Evolutionary conservation across 306 rosid species (phyloP).

Genomic region (Leucaena leucocephala): DNA sequence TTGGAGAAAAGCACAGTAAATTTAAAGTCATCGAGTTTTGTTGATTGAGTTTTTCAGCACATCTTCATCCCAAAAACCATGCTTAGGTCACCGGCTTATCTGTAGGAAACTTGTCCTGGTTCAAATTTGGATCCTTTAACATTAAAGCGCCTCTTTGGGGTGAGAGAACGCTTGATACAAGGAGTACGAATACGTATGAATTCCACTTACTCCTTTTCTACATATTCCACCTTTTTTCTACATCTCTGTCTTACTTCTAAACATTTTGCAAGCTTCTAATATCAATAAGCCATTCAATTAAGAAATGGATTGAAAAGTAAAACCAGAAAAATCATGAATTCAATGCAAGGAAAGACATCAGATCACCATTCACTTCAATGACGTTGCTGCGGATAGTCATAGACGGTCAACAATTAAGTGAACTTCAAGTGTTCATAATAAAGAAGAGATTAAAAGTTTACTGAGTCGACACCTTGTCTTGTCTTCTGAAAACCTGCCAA

Average conservation of each 20-base stretch:
- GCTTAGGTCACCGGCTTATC: background rate
- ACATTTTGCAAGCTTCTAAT: background rate
- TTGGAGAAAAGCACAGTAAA: background rate
- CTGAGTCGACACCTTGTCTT: conserved; percentile 63
- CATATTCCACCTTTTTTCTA: background rate
- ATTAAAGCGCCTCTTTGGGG: background rate
- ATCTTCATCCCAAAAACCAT: background rate
- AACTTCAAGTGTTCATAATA: background rate
- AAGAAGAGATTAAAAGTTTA: background rate
- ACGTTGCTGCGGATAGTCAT: background rate
- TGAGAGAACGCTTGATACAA: background rate
- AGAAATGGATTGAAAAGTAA: background rate
- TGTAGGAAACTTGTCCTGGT: background rate
- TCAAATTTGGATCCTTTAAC: background rate
- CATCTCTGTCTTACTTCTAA: background rate
- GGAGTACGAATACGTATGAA: background rate
- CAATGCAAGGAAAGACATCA: background rate
- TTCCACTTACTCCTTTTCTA: background rate
- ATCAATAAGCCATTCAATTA: background rate
- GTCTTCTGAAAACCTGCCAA: conserved; percentile 92
- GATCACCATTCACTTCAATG: background rate
- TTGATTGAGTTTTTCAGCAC: conserved; percentile 12
- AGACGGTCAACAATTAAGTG: background rate
- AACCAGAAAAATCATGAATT: conserved; percentile 11
- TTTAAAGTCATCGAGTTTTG: background rate